Base-by-base conservation (phyloP, 352 stramenopile species). In the Poterioochromonas sp. region DNA sequence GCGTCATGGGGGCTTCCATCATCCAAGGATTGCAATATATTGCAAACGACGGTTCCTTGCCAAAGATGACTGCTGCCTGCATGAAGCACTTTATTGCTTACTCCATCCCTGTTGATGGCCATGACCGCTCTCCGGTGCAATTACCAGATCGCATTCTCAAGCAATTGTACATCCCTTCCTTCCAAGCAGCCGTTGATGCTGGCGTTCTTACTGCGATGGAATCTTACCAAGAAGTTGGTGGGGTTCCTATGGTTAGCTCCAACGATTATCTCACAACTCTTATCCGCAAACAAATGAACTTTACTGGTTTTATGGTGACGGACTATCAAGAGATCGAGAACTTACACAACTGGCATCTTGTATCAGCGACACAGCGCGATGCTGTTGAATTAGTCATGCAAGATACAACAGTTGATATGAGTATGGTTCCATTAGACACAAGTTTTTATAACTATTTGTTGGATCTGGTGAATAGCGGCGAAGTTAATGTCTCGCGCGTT, bases 241-340 rank as follows among this genome's bases (percentile, higher is more conserved):
- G 90, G 5, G 85, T 96, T n/a, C 93, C 93, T 0, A 89, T 96
- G 11, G 87, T 94, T 3, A 85, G 86, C 26, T 96, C 91, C 63
- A 85, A 84, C 20, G 86, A 88, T 54, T 88, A 92, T 58, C 79
- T 96, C 35, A 79, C 85, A n/a, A 85, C 90, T 54, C 76, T 97
- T 34, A 79, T 97, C 35, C 86, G 92, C 32, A 80, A 87, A n/a
- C 83, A 94, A 71, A 86, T 97, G 80, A 80, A 80, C 2, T 97
- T 95, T 76, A 78, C 92, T 37, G 90, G 91, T 11, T 82, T 96
- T 51, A 76, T 96, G 44, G 90, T 97, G 26, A 96, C 92, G 0
- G 92, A 97, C 81, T 97, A 92, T 81, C 83, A 83, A 32, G 91
- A 96, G 82, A 96, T 97, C 49, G 86, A 91, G 73, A 95, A 97